A percentile compares a stretch with the other conserved stretches of the same genome.
phyloP scores from a whole-genome alignment of 495 filamentous ascomycete species.

The Schizothecium vesticola region DNA sequence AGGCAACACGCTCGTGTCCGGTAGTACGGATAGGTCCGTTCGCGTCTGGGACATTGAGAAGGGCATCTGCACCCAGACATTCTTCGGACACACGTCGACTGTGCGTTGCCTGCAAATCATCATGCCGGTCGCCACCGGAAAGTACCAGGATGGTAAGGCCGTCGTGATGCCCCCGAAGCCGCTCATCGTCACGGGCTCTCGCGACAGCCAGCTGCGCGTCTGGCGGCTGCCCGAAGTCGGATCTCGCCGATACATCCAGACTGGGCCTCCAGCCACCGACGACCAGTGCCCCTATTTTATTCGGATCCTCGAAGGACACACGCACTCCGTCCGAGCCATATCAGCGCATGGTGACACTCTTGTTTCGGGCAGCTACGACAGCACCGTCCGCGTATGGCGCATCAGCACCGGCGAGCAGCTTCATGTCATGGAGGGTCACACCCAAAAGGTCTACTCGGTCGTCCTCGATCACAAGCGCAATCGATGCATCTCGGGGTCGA shows the following conservation, averaged over 20 bases:
- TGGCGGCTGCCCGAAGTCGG: conserved; percentile 89
- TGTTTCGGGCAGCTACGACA: conserved; percentile 99
- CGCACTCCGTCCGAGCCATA: conserved; percentile 95
- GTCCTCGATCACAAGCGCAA: conserved; percentile 89
- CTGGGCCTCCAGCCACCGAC: conserved; percentile 69
- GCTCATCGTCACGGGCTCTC: conserved; percentile 94
- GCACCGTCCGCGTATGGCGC: conserved; percentile 92
- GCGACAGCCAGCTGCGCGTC: conserved; percentile 88
- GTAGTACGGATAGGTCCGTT: conserved; percentile 92
- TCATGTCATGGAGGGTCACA: conserved; percentile 82
- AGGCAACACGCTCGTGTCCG: conserved; percentile 90
- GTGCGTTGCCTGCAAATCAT: conserved; percentile 95
- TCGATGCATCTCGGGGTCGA: conserved; percentile 94
- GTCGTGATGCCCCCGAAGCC: conserved; percentile 88
- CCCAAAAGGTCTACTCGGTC: conserved; percentile 94
- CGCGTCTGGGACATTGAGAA: conserved; percentile 96
- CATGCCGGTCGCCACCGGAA: conserved; percentile 74
- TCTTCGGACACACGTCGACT: conserved; percentile 95
- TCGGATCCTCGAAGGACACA: conserved; percentile 78
- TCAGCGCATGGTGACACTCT: conserved; percentile 92
- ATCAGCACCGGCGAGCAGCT: conserved; percentile 92
- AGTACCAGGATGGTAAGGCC: conserved; percentile 62
- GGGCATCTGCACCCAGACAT: conserved; percentile 86
- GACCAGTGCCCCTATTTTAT: conserved; percentile 91
- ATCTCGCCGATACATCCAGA: conserved; percentile 69